Evolutionary conservation across 179 eudicot species (phyloP), one percentile per base, ranked within the genome.

Genomic region (Beta macrorhiza): DNA sequence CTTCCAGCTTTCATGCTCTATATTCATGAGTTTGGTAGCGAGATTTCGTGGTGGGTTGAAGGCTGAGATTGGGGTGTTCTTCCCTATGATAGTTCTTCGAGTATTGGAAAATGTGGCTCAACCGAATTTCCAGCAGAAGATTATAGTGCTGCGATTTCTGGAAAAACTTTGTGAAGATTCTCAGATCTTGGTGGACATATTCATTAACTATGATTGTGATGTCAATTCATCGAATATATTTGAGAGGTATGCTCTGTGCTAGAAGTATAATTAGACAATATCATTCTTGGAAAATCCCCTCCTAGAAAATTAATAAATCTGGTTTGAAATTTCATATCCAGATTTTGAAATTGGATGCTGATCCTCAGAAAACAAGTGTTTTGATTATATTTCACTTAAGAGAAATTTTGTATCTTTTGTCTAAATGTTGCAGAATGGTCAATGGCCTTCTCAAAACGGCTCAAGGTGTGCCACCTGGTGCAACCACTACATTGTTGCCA

Each of bases 391-490:
- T 17, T 49, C 70, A 61, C 4, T 22, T 53, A 81, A 56, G 22
- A 13, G 49, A 20, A 65, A 32, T 16, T 74, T 13, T 55, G 49
- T 72, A 15, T 68, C 58, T 7, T n/a, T 86, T 64, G 76, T 69
- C 81, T 74, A 4, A 78, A 64, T 57, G 57, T 84, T 86, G 79
- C 92, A 96, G 99, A 89, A 91, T 96, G 98, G 98, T 96, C 78
- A 96, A 94, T 89, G 99, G 99, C 79, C 98, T 96, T 84, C 95
- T 94, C 74, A 96, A 96, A 89, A 96, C 99, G 81, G 98, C 98
- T 82, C 99, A 96, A 90, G 99, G 99, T 55, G 97, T 91, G 56
- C 95, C 99, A 72, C 93, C 98, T 85, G 99, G 99, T 83, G 89
- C 82, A 81, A 76, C 87, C 76, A 94, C 95, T 78, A 88, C 99